phyloP scores from a whole-genome alignment of 352 stramenopile species.

The Phytophthora cryptogea region DNA sequence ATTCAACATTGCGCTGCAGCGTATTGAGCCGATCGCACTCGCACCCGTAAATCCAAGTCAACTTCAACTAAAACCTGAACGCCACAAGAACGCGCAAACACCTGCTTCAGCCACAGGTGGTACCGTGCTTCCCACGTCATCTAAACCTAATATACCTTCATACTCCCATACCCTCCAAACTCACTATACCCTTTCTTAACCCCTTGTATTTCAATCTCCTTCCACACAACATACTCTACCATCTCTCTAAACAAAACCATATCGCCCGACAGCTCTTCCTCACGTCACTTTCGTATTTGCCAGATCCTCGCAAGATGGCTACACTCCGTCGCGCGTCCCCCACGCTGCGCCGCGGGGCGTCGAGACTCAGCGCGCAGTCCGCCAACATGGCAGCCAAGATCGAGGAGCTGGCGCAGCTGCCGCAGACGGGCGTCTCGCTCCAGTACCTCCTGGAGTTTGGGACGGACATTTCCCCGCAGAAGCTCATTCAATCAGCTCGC shows the following conservation, averaged over 20 bases:
- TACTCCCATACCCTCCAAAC: neutral
- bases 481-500: conserved; percentile 91
- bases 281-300: conserved; percentile 11
- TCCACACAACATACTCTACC: neutral
- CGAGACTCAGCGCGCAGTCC: conserved; percentile 14
- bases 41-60: neutral
- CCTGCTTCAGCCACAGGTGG: neutral
- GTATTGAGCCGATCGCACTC: conserved; percentile 9
- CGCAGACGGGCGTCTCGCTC: conserved; percentile 87
- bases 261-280: neutral
- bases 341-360: conserved; percentile 12
- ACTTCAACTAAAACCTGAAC: conserved; percentile 12
- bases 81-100: conserved; percentile 23
- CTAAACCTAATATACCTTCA: neutral
- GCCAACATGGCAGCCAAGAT: conserved; percentile 71
- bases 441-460: conserved; percentile 91
- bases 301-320: neutral
- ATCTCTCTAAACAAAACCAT: too few species aligned
- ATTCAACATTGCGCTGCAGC: conserved; percentile 11
- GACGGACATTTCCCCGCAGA: conserved; percentile 76
- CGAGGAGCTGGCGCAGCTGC: conserved; percentile 66
- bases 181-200: neutral
- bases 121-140: neutral
- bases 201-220: too few species aligned
- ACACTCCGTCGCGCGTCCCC: neutral